These are phyloP conservation scores for Pseudonectria buxi DNA, from an alignment of 2,329 filamentous ascomycete genomes.

Conservation along the genomic window DNA sequence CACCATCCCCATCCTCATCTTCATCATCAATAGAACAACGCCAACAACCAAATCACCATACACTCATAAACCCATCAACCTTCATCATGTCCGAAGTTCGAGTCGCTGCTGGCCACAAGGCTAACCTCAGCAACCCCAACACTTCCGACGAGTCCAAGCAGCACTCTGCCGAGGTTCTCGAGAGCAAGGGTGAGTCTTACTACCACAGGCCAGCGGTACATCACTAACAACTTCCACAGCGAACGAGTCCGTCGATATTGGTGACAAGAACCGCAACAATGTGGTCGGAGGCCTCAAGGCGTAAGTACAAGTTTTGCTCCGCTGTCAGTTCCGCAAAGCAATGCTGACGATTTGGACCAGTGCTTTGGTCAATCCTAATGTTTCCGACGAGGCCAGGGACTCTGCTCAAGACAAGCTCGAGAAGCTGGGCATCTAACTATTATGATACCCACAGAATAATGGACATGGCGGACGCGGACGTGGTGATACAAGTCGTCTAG, in stretches of 20 bases:
- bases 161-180: constrained; percentile 45
- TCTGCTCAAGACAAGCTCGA: constrained; percentile 46
- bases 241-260: constrained; percentile 25
- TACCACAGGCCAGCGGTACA: no score
- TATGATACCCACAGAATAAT: no score
- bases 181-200: constrained; percentile 30
- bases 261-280: constrained; percentile 47
- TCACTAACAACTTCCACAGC: constrained; percentile 12
- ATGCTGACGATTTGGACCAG: constrained; percentile 22
- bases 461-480: no score
- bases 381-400: constrained; percentile 50
- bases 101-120: constrained; percentile 52
- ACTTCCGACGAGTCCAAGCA: constrained; percentile 49
- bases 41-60: neutral
- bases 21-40: constrained; percentile 1
- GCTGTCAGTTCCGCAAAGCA: constrained; percentile 9
- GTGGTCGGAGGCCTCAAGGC: constrained; percentile 46
- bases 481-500: no score
- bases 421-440: constrained; percentile 7
- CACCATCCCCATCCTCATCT: neutral
- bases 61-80: neutral
- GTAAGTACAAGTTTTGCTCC: constrained; percentile 26
- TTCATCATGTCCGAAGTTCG: constrained; percentile 44
- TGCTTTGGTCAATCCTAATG: constrained; percentile 49
- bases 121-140: constrained; percentile 50